Evolutionary conservation across 2,329 filamentous ascomycete species (phyloP), one percentile per base, ranked within the genome.

Genomic region (Geoglossum cookeanum): DNA sequence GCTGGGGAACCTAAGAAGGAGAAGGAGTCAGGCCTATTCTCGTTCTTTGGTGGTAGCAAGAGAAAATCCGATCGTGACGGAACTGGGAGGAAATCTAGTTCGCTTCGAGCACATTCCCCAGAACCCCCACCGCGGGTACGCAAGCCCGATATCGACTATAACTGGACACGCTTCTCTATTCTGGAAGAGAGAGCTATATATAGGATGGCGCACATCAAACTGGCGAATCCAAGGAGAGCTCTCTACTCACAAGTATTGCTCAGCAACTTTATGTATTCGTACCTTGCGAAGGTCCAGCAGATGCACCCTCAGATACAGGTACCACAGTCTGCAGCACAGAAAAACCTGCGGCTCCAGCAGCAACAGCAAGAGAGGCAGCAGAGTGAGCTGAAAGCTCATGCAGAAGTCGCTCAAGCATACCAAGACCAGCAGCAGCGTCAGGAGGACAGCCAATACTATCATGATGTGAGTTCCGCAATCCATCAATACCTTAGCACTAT

Each of bases 201-300:
- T 70, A 82, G 92, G 60, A 95, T 98, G 87, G 92, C 92, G 17
- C 92, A 98, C 68, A 94, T 97, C 72, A 98, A 98, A 70, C 80
- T 98, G 60, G 92, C 92, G n/a, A 97, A 98, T 67, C 92, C 92
- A 42, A 83, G 91, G 49, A 84, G 92, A 58, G 86, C 91, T 45
- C 73, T 98, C 55, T 85, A 94, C 66, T 96, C 91, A 59, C 92
- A 98, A 69, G 92, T 98, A 27, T 75, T 98, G 59, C 78, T 98
- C 63, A 96, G 90, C 71, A 98, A 98, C 69, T 98, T 98, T 71
- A 98, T 98, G 92, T 98, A 98, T 72, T 92, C 89, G 58, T 98
- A 98, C 68, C 78, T 98, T 62, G 92, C 92, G 60, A 98, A 97
- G 69, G 92, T 98, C 51, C 92, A 98, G 71, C 89, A 94, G 65